Percentiles rank a stretch among this genome's conserved stretches.
phyloP scores from a whole-genome alignment of 768 basidiomycete genomes.

The Boletus pseudo-olivaceus region DNA sequence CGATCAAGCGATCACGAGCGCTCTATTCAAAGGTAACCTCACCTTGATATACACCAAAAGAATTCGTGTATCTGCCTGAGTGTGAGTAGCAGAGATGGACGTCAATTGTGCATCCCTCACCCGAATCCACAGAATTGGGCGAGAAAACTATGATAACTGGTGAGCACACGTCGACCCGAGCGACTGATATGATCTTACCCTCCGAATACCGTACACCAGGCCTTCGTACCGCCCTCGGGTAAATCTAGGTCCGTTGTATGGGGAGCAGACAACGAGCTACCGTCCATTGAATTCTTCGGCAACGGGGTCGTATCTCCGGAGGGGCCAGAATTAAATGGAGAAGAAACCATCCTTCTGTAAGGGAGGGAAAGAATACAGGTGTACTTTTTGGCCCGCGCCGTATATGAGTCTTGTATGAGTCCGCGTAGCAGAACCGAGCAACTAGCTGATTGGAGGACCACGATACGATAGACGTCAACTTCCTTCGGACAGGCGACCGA shows the following conservation, averaged over 20 bases:
- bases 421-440: neutral
- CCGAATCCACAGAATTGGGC: slow-evolving; percentile 27
- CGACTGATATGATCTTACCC: slow-evolving; percentile 10
- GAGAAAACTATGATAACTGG: slow-evolving; percentile 20
- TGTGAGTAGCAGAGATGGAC: neutral
- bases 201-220: slow-evolving; percentile 27
- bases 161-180: neutral
- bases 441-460: neutral
- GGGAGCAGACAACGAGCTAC: neutral
- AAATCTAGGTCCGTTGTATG: neutral
- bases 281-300: neutral
- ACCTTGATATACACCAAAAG: slow-evolving; percentile 25
- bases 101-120: neutral
- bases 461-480: neutral
- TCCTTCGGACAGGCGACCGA: neutral
- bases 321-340: neutral
- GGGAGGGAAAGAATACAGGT: neutral
- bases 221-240: slow-evolving; percentile 16
- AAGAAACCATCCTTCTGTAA: neutral
- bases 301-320: neutral
- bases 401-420: neutral
- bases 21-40: neutral
- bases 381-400: too few species aligned
- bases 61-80: slow-evolving; percentile 12
- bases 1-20: neutral